Base-by-base conservation (phyloP, 2,329 filamentous ascomycete species). In the Clonostachys chloroleuca region DNA sequence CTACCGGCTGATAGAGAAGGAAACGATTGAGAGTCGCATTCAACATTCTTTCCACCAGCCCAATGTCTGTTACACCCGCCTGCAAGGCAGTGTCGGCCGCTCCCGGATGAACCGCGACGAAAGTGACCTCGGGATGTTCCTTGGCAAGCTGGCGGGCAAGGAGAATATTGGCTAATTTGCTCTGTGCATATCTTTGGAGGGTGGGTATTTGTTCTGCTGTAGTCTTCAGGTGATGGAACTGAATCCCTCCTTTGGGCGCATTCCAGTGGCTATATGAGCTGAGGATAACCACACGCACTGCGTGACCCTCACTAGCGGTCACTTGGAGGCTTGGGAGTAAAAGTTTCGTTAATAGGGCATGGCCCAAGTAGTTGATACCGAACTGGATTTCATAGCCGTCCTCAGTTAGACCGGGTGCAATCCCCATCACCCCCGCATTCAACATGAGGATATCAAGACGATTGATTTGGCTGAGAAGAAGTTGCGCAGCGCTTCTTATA, bases 331-430 rank as follows among this genome's bases (percentile, higher is more conserved):
- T 54, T 1, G 65, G 57, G 41, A 69, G 69, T 18, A 80, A 60
- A 1, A 78, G 64, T 10, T 75, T 62, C 53, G 76, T 72, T 13
- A 81, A 65, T 0, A 80, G 65, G 60, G 80, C 81, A 53, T 80
- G 75, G 5, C 61, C 67, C 3, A 82, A 58, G 54, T 81, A 70
- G 55, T 80, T 80, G 12, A 67, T 72, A 34, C 68, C 77, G 49
- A 81, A 72, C 49, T 80, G 75, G 0, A 56, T 57, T 51, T 59
- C 57, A 34, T 53, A 55, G 4, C 56, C 54, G 16, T 60, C 58
- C n/a, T 33, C 7, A 43, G 42, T n/a, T 30, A 12, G 42, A 12
- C n/a, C 34, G 18, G 42, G 16, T 1, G 34, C 45, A 7, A 54
- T 48, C 1, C 44, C 50, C 58, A 60, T 59, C 12, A 59, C 45